These are phyloP conservation scores for Proliferodiscus dingleyae DNA, from an alignment of 2,329 filamentous ascomycete species.

Conservation along the genomic window DNA sequence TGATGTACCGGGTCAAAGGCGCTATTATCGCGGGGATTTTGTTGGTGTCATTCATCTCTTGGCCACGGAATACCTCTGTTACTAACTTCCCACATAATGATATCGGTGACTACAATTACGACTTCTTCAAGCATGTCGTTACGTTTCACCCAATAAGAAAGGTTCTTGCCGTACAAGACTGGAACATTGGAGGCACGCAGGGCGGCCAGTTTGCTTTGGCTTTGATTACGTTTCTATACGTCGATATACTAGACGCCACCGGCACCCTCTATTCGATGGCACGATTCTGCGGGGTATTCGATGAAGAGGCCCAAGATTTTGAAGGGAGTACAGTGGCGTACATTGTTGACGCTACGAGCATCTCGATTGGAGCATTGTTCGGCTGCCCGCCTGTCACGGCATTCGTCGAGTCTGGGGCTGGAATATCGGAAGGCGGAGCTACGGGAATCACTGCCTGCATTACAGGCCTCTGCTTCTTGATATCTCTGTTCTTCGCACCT, in stretches of 20 bases:
- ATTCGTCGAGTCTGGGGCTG: constrained; percentile 84
- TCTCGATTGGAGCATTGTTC: constrained; percentile 74
- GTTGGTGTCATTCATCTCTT: constrained; percentile 82
- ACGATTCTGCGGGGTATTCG: constrained; percentile 72
- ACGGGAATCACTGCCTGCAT: constrained; percentile 79
- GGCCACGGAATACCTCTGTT: constrained; percentile 70
- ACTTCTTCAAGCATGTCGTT: constrained; percentile 86
- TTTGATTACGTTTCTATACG: constrained; percentile 83
- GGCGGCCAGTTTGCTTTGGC: constrained; percentile 76
- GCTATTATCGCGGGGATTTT: constrained; percentile 80
- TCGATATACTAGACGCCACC: constrained; percentile 83
- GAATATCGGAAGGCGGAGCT: constrained; percentile 81
- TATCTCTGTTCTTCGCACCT: constrained; percentile 83
- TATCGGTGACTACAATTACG: constrained; percentile 64
- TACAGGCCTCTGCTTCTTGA: constrained; percentile 78
- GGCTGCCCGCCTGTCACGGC: constrained; percentile 79
- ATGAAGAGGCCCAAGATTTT: constrained; percentile 80
- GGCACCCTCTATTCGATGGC: constrained; percentile 90
- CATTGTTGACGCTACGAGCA: constrained; percentile 73
- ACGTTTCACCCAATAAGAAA: constrained; percentile 73
- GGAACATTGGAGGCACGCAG: constrained; percentile 59
- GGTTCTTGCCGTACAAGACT: constrained; percentile 67
- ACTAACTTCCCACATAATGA: constrained; percentile 75
- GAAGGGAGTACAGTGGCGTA: constrained; percentile 81
- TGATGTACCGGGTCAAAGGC: constrained; percentile 83